phyloP scores from a whole-genome alignment of 768 basidiomycete genomes.

The Vararia minispora region DNA sequence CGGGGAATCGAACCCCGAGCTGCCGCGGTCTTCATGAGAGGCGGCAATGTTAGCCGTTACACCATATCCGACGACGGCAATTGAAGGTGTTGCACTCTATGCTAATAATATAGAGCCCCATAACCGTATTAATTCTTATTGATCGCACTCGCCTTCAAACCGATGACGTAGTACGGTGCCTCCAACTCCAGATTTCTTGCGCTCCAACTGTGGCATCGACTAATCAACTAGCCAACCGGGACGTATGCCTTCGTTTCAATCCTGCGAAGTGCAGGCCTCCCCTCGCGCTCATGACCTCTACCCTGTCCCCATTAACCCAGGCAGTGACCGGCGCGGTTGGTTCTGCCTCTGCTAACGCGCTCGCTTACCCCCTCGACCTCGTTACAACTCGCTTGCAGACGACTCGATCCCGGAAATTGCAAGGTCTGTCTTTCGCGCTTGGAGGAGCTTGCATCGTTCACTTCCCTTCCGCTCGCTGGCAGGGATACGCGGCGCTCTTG shows the following conservation, averaged over 20 bases:
- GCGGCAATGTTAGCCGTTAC: conserved; percentile 29
- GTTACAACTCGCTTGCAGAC: conserved; percentile 37
- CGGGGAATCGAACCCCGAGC: conserved; percentile 33
- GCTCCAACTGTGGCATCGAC: no score
- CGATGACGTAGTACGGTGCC: no score
- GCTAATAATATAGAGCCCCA: no score
- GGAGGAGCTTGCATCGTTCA: no score
- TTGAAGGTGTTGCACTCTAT: no score
- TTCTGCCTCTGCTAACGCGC: conserved; percentile 38
- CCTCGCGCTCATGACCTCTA: conserved; percentile 58
- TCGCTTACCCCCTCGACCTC: conserved; percentile 51
- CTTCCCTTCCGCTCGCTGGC: conserved; percentile 5
- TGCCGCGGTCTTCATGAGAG: conserved; percentile 27
- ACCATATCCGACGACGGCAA: conserved; percentile 28
- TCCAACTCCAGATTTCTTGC: no score
- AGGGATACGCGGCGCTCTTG: conserved; percentile 21
- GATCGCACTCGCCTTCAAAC: no score
- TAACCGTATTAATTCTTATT: no score
- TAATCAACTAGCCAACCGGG: no score
- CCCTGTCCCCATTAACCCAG: conserved; percentile 48
- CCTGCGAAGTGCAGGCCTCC: no score
- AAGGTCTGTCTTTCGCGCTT: conserved; percentile 9
- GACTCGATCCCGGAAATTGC: conserved; percentile 12
- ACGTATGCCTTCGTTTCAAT: no score
- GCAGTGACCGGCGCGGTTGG: conserved; percentile 48